Evolutionary conservation across 257 asterid species (phyloP).

Genomic region (Ajuga chamaepitys): DNA sequence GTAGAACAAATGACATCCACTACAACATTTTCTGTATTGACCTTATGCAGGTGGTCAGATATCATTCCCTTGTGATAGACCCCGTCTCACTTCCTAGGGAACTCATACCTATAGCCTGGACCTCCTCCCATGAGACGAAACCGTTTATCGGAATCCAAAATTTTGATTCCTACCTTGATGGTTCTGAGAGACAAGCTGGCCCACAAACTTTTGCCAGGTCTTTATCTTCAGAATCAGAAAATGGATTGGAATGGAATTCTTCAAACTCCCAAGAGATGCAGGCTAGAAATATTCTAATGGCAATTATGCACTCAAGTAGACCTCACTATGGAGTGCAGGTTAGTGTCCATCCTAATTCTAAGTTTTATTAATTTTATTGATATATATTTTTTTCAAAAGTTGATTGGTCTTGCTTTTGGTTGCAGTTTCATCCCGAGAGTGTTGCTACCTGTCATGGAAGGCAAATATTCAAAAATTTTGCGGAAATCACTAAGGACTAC

Average conservation of each 20-base stretch:
- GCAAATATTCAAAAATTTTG: slow-evolving; percentile 79
- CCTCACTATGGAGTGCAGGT: slow-evolving; percentile 99
- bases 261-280: slow-evolving; percentile 30
- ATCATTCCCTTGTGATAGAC: slow-evolving; percentile 91
- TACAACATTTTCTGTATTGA: slow-evolving; percentile 3
- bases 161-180: slow-evolving; percentile 25
- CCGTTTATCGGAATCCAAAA: slow-evolving; percentile 45
- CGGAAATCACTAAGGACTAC: slow-evolving; percentile 72
- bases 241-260: slow-evolving; percentile 26
- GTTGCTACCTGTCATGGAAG: slow-evolving; percentile 79
- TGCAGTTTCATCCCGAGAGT: slow-evolving; percentile 97
- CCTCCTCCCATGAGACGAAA: slow-evolving; percentile 47
- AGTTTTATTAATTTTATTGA: not conserved
- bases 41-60: slow-evolving; percentile 75
- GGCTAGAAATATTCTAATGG: slow-evolving; percentile 67
- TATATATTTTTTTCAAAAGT: slow-evolving; percentile 1
- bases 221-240: slow-evolving; percentile 19
- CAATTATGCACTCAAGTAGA: slow-evolving; percentile 78
- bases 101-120: slow-evolving; percentile 96
- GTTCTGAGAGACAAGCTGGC: slow-evolving; percentile 30
- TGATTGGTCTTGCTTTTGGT: slow-evolving; percentile 5
- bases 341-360: slow-evolving; percentile 6
- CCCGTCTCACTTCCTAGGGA: slow-evolving; percentile 76
- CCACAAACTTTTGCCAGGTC: slow-evolving; percentile 21
- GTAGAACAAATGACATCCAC: not conserved